Evolutionary conservation across 2,329 filamentous ascomycete genomes (phyloP).

Genomic region (Penicillium sp.): DNA sequence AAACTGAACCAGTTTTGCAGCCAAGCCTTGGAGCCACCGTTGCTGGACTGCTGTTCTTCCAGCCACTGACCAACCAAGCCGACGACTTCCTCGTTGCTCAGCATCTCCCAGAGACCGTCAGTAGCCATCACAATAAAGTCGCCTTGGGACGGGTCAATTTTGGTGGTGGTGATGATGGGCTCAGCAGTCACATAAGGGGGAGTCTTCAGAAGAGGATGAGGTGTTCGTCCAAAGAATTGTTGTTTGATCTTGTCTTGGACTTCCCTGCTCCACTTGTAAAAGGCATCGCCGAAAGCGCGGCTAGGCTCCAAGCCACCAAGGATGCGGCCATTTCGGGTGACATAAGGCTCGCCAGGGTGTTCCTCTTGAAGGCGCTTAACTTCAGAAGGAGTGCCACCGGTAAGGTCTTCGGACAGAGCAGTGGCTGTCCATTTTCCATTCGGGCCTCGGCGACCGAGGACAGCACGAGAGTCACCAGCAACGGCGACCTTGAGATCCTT

Average conservation of each 20-base stretch:
- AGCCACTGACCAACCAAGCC: conserved; percentile 97
- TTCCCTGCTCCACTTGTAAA: conserved; percentile 93
- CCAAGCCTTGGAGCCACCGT: conserved; percentile 58
- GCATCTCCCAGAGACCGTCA: conserved; percentile 98
- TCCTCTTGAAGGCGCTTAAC: conserved; percentile 77
- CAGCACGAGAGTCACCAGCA: conserved; percentile 93
- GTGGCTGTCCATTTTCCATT: conserved; percentile 93
- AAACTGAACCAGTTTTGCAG: conserved; percentile 69
- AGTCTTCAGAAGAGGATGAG: conserved; percentile 77
- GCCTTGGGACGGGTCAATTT: conserved; percentile 83
- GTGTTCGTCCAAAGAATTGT: conserved; percentile 83
- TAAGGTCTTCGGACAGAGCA: conserved; percentile 88
- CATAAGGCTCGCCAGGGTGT: conserved; percentile 86
- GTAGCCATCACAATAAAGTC: conserved; percentile 97
- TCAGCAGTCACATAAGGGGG: conserved; percentile 98
- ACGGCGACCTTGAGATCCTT: conserved; percentile 91
- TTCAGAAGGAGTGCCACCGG: conserved; percentile 84
- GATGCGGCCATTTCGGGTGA: conserved; percentile 85
- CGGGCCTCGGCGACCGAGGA: conserved; percentile 75
- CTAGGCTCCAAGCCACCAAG: conserved; percentile 90
- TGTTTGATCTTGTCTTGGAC: conserved; percentile 79
- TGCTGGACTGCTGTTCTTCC: conserved; percentile 65
- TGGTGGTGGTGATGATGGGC: conserved; percentile 89
- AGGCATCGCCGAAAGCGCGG: conserved; percentile 91
- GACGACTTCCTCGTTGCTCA: conserved; percentile 97